phyloP scores from a whole-genome alignment of 139 green algal species.

The Chlorella sp. region DNA sequence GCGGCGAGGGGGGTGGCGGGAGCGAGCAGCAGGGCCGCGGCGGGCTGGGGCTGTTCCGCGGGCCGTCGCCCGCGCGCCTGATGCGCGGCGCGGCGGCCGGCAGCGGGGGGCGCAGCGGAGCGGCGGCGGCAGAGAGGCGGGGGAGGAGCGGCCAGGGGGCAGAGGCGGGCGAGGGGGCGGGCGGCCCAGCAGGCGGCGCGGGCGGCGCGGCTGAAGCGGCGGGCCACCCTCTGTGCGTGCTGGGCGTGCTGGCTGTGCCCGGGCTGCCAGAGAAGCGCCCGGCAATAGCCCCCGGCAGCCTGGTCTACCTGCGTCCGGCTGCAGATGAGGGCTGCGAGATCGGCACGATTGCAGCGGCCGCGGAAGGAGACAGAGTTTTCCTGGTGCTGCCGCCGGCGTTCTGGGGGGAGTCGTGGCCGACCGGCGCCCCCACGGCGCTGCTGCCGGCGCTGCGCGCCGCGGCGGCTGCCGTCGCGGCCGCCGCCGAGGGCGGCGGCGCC shows the following conservation, averaged over 20 bases:
- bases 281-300: neutral
- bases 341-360: constrained; percentile 3
- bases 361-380: neutral
- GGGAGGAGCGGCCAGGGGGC: no score
- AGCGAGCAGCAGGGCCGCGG: neutral
- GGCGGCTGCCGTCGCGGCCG: neutral
- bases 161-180: no score
- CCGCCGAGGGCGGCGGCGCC: no score
- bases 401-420: constrained; percentile 3
- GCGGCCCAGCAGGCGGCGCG: neutral
- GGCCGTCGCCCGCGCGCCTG: neutral
- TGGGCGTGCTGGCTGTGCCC: constrained; percentile 36
- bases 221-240: neutral
- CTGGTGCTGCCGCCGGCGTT: constrained; percentile 23
- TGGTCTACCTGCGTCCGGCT: constrained; percentile 36
- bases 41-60: constrained; percentile 6
- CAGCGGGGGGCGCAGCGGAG: neutral
- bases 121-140: no score
- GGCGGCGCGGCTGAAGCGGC: neutral
- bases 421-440: neutral
- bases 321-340: neutral
- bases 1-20: neutral
- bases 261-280: constrained; percentile 37
- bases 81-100: neutral
- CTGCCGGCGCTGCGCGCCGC: neutral